Evolutionary conservation across 2,329 filamentous ascomycete species (phyloP).

Genomic region (Simplicillium aogashimaense): DNA sequence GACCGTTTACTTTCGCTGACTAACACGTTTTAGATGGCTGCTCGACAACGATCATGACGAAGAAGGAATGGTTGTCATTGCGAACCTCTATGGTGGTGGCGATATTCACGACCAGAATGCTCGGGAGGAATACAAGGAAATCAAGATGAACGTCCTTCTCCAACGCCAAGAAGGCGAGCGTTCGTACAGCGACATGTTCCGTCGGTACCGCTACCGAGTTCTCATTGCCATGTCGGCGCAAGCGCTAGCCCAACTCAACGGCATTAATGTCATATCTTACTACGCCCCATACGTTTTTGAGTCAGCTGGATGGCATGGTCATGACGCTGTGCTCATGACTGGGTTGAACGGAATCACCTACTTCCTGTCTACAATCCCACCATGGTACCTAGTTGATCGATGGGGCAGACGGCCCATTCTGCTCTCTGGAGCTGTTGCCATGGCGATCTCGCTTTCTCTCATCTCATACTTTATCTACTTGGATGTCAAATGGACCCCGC

Average conservation of each 20-base stretch:
- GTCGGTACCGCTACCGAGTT: constrained; percentile 79
- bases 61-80: constrained; percentile 96
- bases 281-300: constrained; percentile 96
- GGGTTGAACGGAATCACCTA: constrained; percentile 91
- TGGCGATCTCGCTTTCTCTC: constrained; percentile 76
- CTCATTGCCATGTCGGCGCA: constrained; percentile 99
- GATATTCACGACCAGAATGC: constrained; percentile 92
- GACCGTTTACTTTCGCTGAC: constrained; percentile 6
- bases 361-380: constrained; percentile 82
- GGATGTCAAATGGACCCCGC: constrained; percentile 68
- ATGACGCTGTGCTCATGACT: constrained; percentile 90
- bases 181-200: constrained; percentile 90
- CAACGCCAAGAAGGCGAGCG: constrained; percentile 92
- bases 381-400: constrained; percentile 92
- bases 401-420: constrained; percentile 87
- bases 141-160: constrained; percentile 95
- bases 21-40: constrained; percentile 62
- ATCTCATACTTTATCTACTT: constrained; percentile 96
- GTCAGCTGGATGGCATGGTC: constrained; percentile 89
- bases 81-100: constrained; percentile 90
- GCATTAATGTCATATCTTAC: constrained; percentile 99
- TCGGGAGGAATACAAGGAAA: constrained; percentile 92
- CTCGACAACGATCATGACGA: constrained; percentile 97
- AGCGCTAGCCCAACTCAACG: constrained; percentile 89
- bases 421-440: constrained; percentile 78